Evolutionary conservation across 2,329 filamentous ascomycete species (phyloP).

Genomic region (Arthrinium phaeospermum): DNA sequence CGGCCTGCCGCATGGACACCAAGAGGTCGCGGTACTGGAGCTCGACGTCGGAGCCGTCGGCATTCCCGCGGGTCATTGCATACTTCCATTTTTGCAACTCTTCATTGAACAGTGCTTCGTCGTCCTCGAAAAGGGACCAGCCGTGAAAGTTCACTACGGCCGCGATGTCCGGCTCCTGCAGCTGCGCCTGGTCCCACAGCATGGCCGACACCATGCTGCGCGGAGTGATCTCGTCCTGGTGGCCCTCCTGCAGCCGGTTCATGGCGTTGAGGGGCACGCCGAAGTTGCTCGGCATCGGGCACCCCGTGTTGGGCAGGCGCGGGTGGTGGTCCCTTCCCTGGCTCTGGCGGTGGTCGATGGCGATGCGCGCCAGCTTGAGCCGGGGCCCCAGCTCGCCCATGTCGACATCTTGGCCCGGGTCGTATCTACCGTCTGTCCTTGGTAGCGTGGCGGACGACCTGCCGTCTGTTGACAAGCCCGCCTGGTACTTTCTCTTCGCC

Average conservation of each 20-base stretch:
- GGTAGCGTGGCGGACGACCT: not conserved
- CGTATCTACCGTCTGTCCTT: too few species aligned
- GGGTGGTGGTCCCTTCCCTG: not conserved
- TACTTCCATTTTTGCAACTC: not conserved
- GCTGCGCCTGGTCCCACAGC: constrained; percentile 19
- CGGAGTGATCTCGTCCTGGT: not conserved
- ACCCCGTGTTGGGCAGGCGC: not conserved
- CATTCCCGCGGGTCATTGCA: not conserved
- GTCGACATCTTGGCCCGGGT: not conserved
- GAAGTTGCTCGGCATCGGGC: not conserved
- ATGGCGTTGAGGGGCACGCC: constrained; percentile 7
- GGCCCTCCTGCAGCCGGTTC: constrained; percentile 19
- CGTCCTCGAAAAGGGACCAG: not conserved
- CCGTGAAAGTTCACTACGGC: constrained; percentile 18
- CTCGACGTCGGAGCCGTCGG: too few species aligned
- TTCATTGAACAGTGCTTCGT: not conserved
- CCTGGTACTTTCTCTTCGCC: not conserved
- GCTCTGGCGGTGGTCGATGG: not conserved
- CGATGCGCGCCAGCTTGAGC: not conserved
- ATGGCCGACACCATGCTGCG: constrained; percentile 19
- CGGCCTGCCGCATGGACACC: constrained; percentile 18
- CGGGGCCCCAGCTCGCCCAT: not conserved
- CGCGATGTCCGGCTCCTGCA: constrained; percentile 5
- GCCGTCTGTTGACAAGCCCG: not conserved
- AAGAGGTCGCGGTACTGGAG: not conserved